Conservation (phyloP, 345 rosid genomes). For the Lumnitzera littorea region DNA sequence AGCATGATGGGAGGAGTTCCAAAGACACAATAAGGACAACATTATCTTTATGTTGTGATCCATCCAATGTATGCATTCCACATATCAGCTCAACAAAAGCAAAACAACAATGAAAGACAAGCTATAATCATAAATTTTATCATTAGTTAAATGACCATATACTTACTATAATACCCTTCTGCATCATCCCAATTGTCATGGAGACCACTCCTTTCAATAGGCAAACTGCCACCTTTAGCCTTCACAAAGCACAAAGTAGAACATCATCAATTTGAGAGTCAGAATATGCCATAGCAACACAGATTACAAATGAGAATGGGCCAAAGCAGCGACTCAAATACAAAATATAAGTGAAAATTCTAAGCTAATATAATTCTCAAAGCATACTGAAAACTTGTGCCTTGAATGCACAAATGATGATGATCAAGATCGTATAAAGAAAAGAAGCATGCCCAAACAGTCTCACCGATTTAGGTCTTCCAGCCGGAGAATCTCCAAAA, state of each 20-base stretch:
- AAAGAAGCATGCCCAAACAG: conserved; percentile 3
- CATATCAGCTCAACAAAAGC: too few relatives aligned
- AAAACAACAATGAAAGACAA: background rate
- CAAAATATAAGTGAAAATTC: background rate
- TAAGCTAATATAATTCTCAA: too few relatives aligned
- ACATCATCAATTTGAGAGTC: conserved; percentile 7
- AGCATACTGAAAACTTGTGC: too few relatives aligned
- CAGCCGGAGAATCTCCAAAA: conserved; percentile 90
- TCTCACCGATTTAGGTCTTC: conserved; percentile 53
- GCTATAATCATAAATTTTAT: background rate
- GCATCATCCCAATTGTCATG: conserved; percentile 99
- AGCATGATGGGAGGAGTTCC: too few relatives aligned
- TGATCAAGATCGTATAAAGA: background rate
- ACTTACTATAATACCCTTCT: conserved; percentile 95
- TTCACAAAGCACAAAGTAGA: conserved; percentile 28
- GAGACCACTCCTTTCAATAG: conserved; percentile 68
- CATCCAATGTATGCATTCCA: background rate
- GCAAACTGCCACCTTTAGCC: conserved; percentile 69
- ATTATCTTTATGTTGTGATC: too few relatives aligned
- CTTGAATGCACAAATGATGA: too few relatives aligned
- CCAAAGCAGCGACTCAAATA: background rate
- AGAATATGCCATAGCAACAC: background rate
- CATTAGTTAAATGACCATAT: background rate
- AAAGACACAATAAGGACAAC: too few relatives aligned
- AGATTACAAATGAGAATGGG: background rate